A percentile compares a stretch with the other conserved stretches of the same genome.
Conservation (phyloP, 176 grass and related monocot species). For the Zizania latifolia region DNA sequence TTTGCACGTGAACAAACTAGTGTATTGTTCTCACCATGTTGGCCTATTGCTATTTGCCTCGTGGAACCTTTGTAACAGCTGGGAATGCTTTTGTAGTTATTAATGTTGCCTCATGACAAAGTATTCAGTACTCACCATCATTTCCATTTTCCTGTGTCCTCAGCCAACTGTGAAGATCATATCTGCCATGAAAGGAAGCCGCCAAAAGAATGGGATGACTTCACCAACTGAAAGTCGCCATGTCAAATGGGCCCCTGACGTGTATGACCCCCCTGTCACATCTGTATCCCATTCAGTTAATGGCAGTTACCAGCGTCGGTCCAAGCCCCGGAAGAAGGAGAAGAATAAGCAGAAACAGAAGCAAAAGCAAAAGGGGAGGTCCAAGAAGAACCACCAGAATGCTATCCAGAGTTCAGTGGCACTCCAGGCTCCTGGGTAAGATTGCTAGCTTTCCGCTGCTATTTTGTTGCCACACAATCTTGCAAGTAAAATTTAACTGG, state of each 20-base stretch:
- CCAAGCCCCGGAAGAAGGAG: conserved; percentile 45
- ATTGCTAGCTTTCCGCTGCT: background rate
- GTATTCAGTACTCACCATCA: background rate
- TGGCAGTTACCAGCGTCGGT: conserved; percentile 33
- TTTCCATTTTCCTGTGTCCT: background rate
- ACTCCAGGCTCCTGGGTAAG: conserved; percentile 35
- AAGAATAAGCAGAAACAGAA: conserved; percentile 61
- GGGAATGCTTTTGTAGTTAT: background rate
- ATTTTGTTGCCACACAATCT: background rate
- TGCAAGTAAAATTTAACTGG: background rate
- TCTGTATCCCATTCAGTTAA: conserved; percentile 54
- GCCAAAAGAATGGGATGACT: conserved; percentile 36
- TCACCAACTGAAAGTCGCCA: conserved; percentile 16
- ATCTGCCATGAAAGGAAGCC: conserved; percentile 67
- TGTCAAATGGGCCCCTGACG: conserved; percentile 63
- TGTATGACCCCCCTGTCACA: conserved; percentile 62
- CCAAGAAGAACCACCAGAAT: conserved; percentile 36
- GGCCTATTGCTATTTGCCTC: background rate
- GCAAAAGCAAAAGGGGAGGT: conserved; percentile 44
- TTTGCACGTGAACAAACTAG: background rate
- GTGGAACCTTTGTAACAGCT: background rate
- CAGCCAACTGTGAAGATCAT: conserved; percentile 39
- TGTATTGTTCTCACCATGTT: background rate
- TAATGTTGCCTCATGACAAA: background rate
- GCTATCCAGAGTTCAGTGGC: conserved; percentile 6